Percentiles rank a stretch among this genome's conserved stretches.
Evolutionary conservation across 257 asterid genomes (phyloP).

Genomic region (Jacaranda mimosifolia): DNA sequence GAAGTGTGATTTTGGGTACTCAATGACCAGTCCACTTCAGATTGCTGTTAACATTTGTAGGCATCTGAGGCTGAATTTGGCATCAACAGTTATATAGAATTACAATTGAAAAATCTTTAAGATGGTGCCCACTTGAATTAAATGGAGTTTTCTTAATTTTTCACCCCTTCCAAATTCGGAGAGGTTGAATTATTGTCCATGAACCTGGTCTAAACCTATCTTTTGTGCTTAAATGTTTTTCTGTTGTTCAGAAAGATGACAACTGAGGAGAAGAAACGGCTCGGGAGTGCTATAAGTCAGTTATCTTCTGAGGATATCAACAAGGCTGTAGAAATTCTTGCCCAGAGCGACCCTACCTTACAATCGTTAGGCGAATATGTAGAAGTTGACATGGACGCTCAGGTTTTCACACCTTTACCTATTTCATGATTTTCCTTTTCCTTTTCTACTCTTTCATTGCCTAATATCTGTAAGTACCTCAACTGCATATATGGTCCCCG

Average conservation of each 20-base stretch:
- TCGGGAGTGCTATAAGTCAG: constrained; percentile 72
- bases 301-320: constrained; percentile 74
- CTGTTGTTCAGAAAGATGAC: constrained; percentile 72
- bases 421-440: background rate
- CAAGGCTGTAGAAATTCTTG: constrained; percentile 75
- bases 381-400: constrained; percentile 80
- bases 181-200: background rate
- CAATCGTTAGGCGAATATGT: constrained; percentile 67
- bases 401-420: constrained; percentile 49
- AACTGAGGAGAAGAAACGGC: constrained; percentile 81
- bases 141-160: background rate
- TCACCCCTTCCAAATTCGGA: background rate
- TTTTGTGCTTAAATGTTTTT: background rate
- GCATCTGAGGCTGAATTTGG: constrained; percentile 3
- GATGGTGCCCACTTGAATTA: constrained; percentile 1
- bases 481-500: background rate
- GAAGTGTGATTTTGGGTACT: background rate
- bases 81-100: background rate
- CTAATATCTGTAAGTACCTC: background rate
- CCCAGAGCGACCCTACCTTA: constrained; percentile 68
- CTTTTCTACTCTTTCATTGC: background rate
- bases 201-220: background rate
- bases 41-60: background rate
- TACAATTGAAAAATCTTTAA: background rate
- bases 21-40: background rate